Conservation (phyloP, 2,329 filamentous ascomycete genomes). For the Penicillium sp. region DNA sequence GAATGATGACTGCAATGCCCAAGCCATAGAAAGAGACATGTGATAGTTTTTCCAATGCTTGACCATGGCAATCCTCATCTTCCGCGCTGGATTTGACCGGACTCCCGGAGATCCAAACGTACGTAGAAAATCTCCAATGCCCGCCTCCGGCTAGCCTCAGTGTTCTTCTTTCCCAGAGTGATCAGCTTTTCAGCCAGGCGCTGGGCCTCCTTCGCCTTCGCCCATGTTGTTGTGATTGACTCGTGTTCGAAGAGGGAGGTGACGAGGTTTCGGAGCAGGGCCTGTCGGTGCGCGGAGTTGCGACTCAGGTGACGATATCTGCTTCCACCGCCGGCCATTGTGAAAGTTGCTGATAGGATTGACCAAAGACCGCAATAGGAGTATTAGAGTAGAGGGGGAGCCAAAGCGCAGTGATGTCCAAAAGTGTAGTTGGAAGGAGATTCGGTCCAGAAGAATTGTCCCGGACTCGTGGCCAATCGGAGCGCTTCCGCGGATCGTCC, state of each 20-base stretch:
- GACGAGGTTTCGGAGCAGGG: slow-evolving; percentile 91
- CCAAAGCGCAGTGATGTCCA: slow-evolving; percentile 1
- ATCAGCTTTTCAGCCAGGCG: slow-evolving; percentile 91
- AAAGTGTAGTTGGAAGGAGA: slow-evolving; percentile 1
- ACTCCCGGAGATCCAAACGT: slow-evolving; percentile 40
- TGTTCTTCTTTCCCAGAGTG: slow-evolving; percentile 90
- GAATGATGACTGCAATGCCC: not conserved
- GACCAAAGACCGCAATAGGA: not conserved
- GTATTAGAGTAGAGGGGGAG: slow-evolving; percentile 7
- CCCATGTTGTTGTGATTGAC: slow-evolving; percentile 90
- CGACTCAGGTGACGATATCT: slow-evolving; percentile 90
- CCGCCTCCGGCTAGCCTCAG: slow-evolving; percentile 72
- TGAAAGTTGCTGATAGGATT: slow-evolving; percentile 15
- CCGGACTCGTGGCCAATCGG: slow-evolving; percentile 36
- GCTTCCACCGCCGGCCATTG: slow-evolving; percentile 81
- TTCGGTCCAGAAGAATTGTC: slow-evolving; percentile 36
- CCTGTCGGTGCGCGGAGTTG: slow-evolving; percentile 82
- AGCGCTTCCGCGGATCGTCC: slow-evolving; percentile 29
- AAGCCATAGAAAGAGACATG: too few relatives aligned
- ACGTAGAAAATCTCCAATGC: slow-evolving; percentile 87
- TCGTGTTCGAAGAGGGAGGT: slow-evolving; percentile 93
- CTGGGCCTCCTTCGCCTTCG: slow-evolving; percentile 97
- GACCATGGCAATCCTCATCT: not conserved
- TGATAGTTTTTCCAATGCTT: not conserved
- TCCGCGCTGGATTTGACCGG: not conserved